A percentile compares a stretch with the other conserved stretches of the same genome.
These are phyloP conservation scores for Geranium rotundifolium DNA, from an alignment of 345 rosid species.

Conservation along the genomic window DNA sequence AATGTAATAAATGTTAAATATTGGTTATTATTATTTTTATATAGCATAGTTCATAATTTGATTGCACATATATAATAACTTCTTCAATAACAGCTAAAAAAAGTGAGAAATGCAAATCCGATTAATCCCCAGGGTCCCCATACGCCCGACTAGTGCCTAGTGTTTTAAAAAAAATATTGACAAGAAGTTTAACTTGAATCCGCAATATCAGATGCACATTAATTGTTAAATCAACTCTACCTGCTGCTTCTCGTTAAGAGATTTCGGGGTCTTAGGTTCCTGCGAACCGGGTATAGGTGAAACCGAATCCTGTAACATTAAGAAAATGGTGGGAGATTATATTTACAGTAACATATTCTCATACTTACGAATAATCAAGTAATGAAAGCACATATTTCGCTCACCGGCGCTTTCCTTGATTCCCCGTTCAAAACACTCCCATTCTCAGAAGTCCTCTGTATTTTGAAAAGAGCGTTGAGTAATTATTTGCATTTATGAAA, in stretches of 20 bases:
- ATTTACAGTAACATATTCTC: conserved; percentile 2
- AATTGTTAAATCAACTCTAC: conserved; percentile 16
- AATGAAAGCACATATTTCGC: conserved; percentile 7
- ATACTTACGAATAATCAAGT: conserved; percentile 2
- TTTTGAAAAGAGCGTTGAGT: conserved; percentile 11
- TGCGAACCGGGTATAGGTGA: conserved; percentile 13
- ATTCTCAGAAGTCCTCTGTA: conserved; percentile 77
- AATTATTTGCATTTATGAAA: conserved; percentile 3
- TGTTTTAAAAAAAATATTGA: no score
- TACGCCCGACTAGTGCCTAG: no score
- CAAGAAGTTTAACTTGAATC: not conserved
- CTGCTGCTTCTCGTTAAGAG: conserved; percentile 94
- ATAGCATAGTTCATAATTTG: no score
- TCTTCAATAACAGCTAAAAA: no score
- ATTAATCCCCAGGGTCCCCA: no score
- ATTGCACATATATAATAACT: no score
- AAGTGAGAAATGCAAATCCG: no score
- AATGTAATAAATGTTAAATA: no score
- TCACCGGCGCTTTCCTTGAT: conserved; percentile 36
- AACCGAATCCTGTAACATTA: conserved; percentile 21
- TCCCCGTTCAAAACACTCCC: conserved; percentile 57
- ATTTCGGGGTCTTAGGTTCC: conserved; percentile 70
- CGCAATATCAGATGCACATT: conserved; percentile 6
- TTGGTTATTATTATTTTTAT: no score
- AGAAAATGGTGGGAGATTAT: conserved; percentile 10